phyloP scores from a whole-genome alignment of 768 basidiomycete species.

The Boletus patriciae region DNA sequence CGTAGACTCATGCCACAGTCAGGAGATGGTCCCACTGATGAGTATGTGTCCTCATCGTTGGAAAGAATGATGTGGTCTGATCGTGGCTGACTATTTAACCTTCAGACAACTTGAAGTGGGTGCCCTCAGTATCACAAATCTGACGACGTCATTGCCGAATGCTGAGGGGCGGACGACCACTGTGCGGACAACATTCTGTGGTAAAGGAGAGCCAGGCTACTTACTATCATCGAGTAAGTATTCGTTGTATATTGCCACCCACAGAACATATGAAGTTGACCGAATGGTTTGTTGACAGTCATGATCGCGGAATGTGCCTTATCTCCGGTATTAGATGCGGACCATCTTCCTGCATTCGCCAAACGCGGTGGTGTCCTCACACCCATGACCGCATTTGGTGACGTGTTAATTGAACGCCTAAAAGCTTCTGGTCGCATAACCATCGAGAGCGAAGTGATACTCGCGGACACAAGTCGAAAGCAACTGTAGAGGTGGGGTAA shows the following conservation, averaged over 20 bases:
- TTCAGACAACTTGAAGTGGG: slow-evolving; percentile 59
- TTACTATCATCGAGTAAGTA: slow-evolving; percentile 13
- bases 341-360: slow-evolving; percentile 57
- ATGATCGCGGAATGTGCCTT: slow-evolving; percentile 83
- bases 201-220: slow-evolving; percentile 80
- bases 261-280: background rate
- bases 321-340: slow-evolving; percentile 55
- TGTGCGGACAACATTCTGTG: slow-evolving; percentile 61
- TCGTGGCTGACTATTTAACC: background rate
- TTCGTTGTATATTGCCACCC: background rate
- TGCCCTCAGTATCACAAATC: slow-evolving; percentile 61
- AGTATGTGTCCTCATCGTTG: slow-evolving; percentile 41
- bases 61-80: slow-evolving; percentile 2
- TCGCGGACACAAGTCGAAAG: slow-evolving; percentile 9
- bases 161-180: slow-evolving; percentile 39
- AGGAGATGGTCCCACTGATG: slow-evolving; percentile 63
- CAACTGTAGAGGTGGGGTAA: slow-evolving; percentile 3
- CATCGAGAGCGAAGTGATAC: slow-evolving; percentile 52
- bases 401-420: slow-evolving; percentile 68
- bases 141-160: slow-evolving; percentile 59
- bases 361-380: slow-evolving; percentile 79
- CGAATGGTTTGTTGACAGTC: slow-evolving; percentile 40
- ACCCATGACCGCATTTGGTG: slow-evolving; percentile 79
- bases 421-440: slow-evolving; percentile 55
- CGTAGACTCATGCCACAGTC: slow-evolving; percentile 51